These are phyloP conservation scores for Astragalus glycyphyllos DNA, from an alignment of 306 rosid species.

Conservation along the genomic window DNA sequence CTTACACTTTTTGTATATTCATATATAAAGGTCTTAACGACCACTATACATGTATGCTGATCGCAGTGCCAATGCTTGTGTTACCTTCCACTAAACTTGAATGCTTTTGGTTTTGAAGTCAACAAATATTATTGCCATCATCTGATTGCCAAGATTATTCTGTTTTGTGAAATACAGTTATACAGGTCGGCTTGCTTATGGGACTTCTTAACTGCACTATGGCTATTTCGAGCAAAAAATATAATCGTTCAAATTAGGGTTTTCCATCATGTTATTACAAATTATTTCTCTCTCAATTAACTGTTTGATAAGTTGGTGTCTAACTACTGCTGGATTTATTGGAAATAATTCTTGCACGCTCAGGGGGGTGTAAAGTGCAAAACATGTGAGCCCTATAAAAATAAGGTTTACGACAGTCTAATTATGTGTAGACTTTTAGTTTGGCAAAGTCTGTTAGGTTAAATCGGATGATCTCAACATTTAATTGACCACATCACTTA, in stretches of 20 bases:
- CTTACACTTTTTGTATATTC: no score
- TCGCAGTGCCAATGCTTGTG: neutral
- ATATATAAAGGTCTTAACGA: no score
- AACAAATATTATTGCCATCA: no score
- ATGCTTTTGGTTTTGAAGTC: no score
- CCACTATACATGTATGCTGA: neutral
- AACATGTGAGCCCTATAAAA: neutral
- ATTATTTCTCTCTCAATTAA: neutral
- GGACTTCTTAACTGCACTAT: neutral
- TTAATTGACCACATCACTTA: no score
- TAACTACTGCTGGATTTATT: neutral
- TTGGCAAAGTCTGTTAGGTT: no score
- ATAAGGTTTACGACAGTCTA: no score
- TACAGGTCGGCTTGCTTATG: no score
- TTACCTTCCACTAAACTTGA: constrained; percentile 24
- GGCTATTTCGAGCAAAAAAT: neutral
- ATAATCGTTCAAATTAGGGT: neutral
- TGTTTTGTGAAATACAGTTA: neutral
- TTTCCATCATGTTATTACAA: neutral
- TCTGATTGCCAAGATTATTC: no score
- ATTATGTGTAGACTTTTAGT: no score
- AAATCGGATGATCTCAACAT: no score
- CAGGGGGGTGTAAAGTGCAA: neutral
- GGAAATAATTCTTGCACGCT: neutral
- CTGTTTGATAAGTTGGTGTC: constrained; percentile 29